These are phyloP conservation scores for Crepidotus variabilis DNA, from an alignment of 768 basidiomycete species.

Conservation along the genomic window DNA sequence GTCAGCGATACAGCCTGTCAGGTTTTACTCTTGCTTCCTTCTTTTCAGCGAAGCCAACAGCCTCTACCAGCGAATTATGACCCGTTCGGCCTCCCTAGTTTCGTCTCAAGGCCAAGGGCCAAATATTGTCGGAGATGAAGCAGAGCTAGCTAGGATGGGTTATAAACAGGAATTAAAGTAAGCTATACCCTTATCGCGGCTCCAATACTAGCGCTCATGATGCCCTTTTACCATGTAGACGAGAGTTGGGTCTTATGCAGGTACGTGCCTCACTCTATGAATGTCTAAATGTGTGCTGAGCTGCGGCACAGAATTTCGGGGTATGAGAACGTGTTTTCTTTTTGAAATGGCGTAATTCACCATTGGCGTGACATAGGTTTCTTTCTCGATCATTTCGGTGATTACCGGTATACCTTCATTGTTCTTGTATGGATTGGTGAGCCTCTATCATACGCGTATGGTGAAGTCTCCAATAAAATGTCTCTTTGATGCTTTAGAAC, in stretches of 20 bases:
- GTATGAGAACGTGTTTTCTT: slow-evolving; percentile 30
- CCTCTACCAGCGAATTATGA: not conserved
- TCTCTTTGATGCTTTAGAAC: slow-evolving; percentile 32
- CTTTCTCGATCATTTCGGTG: slow-evolving; percentile 74
- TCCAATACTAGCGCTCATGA: not conserved
- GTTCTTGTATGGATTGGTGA: slow-evolving; percentile 64
- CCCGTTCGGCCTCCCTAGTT: not conserved
- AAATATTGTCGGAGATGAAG: slow-evolving; percentile 45
- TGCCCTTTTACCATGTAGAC: slow-evolving; percentile 30
- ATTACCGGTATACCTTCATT: slow-evolving; percentile 71
- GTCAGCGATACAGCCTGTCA: not conserved
- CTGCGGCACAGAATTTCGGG: slow-evolving; percentile 51
- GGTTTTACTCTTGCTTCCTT: not conserved
- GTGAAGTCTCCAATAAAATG: not conserved
- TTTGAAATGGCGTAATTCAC: slow-evolving; percentile 1
- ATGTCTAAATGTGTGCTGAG: slow-evolving; percentile 5
- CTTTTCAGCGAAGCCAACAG: not conserved
- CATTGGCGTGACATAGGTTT: slow-evolving; percentile 32
- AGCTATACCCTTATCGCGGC: slow-evolving; percentile 12
- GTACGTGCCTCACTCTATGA: slow-evolving; percentile 27
- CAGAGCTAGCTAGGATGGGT: slow-evolving; percentile 64
- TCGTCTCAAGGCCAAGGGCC: not conserved
- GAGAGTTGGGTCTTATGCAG: slow-evolving; percentile 61
- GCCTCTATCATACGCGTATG: slow-evolving; percentile 14
- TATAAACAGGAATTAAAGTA: slow-evolving; percentile 70